Evolutionary conservation across 768 basidiomycete genomes (phyloP).

Genomic region (Suillus decipiens): DNA sequence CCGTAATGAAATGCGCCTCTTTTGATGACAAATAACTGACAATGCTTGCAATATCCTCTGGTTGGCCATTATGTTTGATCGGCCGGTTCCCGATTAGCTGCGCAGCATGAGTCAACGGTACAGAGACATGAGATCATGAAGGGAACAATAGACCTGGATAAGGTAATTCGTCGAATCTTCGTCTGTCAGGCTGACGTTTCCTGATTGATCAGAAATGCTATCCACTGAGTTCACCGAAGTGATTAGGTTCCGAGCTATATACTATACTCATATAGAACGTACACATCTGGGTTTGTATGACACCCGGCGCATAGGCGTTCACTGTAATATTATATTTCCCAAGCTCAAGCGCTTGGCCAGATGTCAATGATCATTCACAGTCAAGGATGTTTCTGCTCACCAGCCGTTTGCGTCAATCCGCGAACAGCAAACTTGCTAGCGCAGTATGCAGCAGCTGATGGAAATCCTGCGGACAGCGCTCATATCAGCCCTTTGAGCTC

Average conservation of each 20-base stretch:
- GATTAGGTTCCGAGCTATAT: neutral
- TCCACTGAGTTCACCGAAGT: neutral
- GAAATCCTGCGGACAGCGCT: slow-evolving; percentile 7
- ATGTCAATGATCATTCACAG: neutral
- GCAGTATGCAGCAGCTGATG: slow-evolving; percentile 15
- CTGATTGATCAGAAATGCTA: slow-evolving; percentile 3
- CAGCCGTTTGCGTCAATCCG: slow-evolving; percentile 25
- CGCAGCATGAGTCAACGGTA: slow-evolving; percentile 14
- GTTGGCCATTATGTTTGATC: slow-evolving; percentile 9
- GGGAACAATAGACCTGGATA: neutral
- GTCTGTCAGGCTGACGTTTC: neutral
- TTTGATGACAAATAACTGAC: slow-evolving; percentile 30
- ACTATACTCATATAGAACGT: slow-evolving; percentile 8
- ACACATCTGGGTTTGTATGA: slow-evolving; percentile 13
- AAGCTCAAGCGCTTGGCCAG: slow-evolving; percentile 36
- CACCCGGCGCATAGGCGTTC: slow-evolving; percentile 38
- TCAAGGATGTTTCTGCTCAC: slow-evolving; percentile 18
- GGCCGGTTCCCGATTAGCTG: slow-evolving; percentile 19
- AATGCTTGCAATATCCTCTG: slow-evolving; percentile 27
- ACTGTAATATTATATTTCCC: slow-evolving; percentile 42
- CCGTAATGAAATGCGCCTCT: slow-evolving; percentile 30
- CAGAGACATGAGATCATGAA: neutral
- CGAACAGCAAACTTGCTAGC: slow-evolving; percentile 25
- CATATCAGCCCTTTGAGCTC: neutral
- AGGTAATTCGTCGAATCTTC: slow-evolving; percentile 4